A percentile compares a stretch with the other conserved stretches of the same genome.
Evolutionary conservation across 495 filamentous ascomycete genomes (phyloP).

Genomic region (Barbatosphaeria neglecta): DNA sequence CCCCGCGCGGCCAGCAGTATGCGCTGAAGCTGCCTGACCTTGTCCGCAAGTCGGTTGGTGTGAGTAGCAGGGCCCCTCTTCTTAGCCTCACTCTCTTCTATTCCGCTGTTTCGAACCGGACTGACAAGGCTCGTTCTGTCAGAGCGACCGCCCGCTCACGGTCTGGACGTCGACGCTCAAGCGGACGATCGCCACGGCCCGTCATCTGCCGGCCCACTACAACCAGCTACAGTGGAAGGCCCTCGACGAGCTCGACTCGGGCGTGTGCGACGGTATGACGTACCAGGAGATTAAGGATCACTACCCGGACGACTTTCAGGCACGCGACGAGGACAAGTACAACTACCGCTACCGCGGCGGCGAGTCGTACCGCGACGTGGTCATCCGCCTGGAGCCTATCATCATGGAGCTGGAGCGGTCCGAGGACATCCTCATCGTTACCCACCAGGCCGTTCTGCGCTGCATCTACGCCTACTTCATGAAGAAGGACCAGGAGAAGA

Average conservation of each 20-base stretch:
- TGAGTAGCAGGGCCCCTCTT: slow-evolving; percentile 16
- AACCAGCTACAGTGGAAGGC: slow-evolving; percentile 98
- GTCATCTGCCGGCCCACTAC: slow-evolving; percentile 61
- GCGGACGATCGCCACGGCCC: slow-evolving; percentile 84
- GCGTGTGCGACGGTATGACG: slow-evolving; percentile 92
- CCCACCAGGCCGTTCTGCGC: slow-evolving; percentile 89
- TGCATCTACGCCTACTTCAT: slow-evolving; percentile 99
- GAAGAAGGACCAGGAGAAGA: slow-evolving; percentile 83
- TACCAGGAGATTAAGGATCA: slow-evolving; percentile 79
- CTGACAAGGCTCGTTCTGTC: slow-evolving; percentile 2
- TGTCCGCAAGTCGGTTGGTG: slow-evolving; percentile 67
- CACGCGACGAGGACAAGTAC: slow-evolving; percentile 93
- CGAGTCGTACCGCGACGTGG: slow-evolving; percentile 94
- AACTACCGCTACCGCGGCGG: slow-evolving; percentile 98
- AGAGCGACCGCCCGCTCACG: slow-evolving; percentile 65
- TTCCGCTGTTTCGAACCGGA: slow-evolving; percentile 6
- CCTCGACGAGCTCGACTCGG: slow-evolving; percentile 90
- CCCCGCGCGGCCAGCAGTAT: slow-evolving; percentile 77
- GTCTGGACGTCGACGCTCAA: slow-evolving; percentile 95
- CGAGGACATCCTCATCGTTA: slow-evolving; percentile 96
- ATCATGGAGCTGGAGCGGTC: slow-evolving; percentile 97
- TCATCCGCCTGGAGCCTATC: slow-evolving; percentile 94
- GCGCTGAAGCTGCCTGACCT: slow-evolving; percentile 70
- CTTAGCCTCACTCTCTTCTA: slow-evolving; percentile 1
- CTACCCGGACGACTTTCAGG: slow-evolving; percentile 89